Base-by-base conservation (phyloP, 352 stramenopile species). In the Thalassiosira allenii region DNA sequence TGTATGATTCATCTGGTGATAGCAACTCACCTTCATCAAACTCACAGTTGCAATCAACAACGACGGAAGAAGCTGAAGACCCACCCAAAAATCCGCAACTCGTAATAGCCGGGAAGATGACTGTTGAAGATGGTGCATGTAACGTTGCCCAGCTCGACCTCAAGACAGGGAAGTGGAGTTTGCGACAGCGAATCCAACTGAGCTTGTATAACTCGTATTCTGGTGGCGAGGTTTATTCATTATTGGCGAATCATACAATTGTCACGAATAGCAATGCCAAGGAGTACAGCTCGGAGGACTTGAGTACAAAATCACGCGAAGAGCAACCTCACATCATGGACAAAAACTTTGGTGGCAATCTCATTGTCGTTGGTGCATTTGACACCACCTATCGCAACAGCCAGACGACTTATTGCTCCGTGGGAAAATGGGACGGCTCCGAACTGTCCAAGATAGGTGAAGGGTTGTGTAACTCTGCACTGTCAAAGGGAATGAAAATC, bases 331-430 rank as follows among this genome's bases (percentile, higher is more conserved):
- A 83, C 56, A 61, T 83, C 20, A 70, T 61, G 49, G 73, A 82
- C 51, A 73, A 69, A 43, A 54, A 61, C 32, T 81, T 74, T 57
- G 81, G 76, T 12, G 83, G 85, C 17, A 86, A 94, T 73, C 76
- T 94, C 5, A 92, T 94, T 43, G 87, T 94, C 22, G 88, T 94
- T 12, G 89, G 89, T 17, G 88, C 89, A n/a, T 94, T 92, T 81
- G 89, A 94, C 74, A 88, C 81, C 44, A 95, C 93, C 2, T 94
- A 93, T 76, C 73, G 90, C 52, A 94, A 95, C 61, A 94, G 84
- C 52, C 93, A 96, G 83, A 88, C 93, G 22, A 94, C 93, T 30
- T 96, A 96, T 76, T 96, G 93, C 75, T 94, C 87, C 3, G 92
- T 96, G 12, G 93, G 91, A 22, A 89, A 88, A 66, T 96, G 89